phyloP scores from a whole-genome alignment of 345 rosid species.

The Syzygium aqueum region DNA sequence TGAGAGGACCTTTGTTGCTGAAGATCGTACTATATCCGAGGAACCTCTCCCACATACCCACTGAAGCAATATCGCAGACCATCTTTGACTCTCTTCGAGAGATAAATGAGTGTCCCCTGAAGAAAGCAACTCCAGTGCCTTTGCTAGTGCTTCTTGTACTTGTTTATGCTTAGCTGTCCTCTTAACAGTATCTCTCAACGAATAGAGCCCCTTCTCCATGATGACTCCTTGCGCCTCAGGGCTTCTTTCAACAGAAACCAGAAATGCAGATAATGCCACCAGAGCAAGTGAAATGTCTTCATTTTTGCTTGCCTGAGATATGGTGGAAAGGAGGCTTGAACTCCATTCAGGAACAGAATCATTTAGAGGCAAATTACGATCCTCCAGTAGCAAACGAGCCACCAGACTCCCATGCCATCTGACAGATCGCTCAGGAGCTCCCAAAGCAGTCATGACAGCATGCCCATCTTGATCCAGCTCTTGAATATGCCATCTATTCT shows the following conservation, averaged over 20 bases:
- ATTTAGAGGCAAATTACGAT: slow-evolving; percentile 63
- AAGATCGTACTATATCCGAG: slow-evolving; percentile 48
- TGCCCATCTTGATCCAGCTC: slow-evolving; percentile 84
- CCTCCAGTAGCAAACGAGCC: slow-evolving; percentile 79
- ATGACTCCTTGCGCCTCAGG: slow-evolving; percentile 48
- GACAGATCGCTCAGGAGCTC: slow-evolving; percentile 98
- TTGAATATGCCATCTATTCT: slow-evolving; percentile 73
- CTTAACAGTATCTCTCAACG: slow-evolving; percentile 75
- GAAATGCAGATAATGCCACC: slow-evolving; percentile 82
- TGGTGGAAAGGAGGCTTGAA: slow-evolving; percentile 76
- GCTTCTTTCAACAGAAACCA: slow-evolving; percentile 81
- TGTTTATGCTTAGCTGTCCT: slow-evolving; percentile 52
- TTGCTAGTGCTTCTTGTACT: slow-evolving; percentile 82
- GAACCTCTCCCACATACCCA: slow-evolving; percentile 70
- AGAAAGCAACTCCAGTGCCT: slow-evolving; percentile 72
- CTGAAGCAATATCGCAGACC: slow-evolving; percentile 77
- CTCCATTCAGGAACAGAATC: slow-evolving; percentile 93
- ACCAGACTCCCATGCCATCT: slow-evolving; percentile 99
- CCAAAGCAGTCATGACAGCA: slow-evolving; percentile 82
- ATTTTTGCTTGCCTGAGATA: slow-evolving; percentile 68
- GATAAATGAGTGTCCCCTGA: slow-evolving; percentile 54
- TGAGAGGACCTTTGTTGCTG: slow-evolving; percentile 74
- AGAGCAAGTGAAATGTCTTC: slow-evolving; percentile 77
- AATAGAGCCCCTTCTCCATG: slow-evolving; percentile 78
- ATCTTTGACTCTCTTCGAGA: slow-evolving; percentile 87